Base-by-base conservation (phyloP, 108 stramenopile genomes). In the Parietichytrium sp. region DNA sequence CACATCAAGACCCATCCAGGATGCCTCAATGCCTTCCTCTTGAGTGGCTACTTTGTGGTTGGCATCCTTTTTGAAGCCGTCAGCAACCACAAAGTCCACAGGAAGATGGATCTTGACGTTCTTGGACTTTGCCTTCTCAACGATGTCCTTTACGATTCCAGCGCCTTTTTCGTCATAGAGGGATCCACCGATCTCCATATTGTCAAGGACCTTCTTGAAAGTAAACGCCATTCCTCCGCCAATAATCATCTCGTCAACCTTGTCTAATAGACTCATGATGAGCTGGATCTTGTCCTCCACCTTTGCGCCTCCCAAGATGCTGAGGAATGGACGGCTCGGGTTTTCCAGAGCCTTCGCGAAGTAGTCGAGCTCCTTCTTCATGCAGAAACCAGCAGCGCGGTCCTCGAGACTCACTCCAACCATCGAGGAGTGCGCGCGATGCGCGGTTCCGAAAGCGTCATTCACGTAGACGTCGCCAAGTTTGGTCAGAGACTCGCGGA, bases 211-310 rank as follows among this genome's bases (percentile, higher is more conserved):
- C 88, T 93, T 93, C 85, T 95, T 96, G 85, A 99, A 98, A 29
- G 98, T 98, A 87, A 97, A 98, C 52, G 96, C 96, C 98, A 99
- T 97, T 54, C 96, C 98, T 3, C 98, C 98, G 51, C 98, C 96
- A 79, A 98, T 84, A 79, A 98, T 84, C 53, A 97, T 93, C 16
- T 85, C 86, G 84, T 99, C 96, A 80, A 95, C 95, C 82, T 98
- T 98, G 30, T 96, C 94, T 80, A 99, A 89, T 36, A 99, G 87
- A 38, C 91, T 92, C 85, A 96, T 94, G 89, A 99, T 97, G 52
- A 99, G 96, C 30, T 95, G 94, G 85, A 99, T 92, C 90, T 98
- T 99, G 72, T 95, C 95, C 55, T 94, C 93, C 27, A 99, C 96
- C 90, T 99, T 99, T 79, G 98, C 97, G 78, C 98, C 98, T 51